Conservation (phyloP, 2,329 filamentous ascomycete species). For the Aspergillus neotritici region DNA sequence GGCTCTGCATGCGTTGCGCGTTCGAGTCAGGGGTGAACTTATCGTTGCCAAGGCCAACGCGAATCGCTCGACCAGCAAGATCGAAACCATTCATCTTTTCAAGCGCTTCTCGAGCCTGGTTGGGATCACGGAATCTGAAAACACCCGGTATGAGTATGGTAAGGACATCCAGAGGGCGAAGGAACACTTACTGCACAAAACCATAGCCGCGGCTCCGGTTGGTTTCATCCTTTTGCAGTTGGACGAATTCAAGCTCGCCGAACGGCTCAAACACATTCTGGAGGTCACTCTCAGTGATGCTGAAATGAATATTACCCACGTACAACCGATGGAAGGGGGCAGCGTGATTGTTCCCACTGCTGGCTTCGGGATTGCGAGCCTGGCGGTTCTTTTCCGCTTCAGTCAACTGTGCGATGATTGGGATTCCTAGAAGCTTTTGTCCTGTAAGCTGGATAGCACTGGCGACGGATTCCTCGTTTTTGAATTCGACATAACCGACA, state of each 20-base stretch:
- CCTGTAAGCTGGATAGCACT: constrained; percentile 96
- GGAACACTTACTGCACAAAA: constrained; percentile 82
- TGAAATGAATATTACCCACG: constrained; percentile 99
- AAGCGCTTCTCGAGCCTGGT: constrained; percentile 85
- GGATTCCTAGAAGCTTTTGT: constrained; percentile 96
- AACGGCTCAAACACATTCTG: constrained; percentile 97
- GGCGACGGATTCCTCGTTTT: constrained; percentile 86
- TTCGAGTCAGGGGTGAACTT: constrained; percentile 98
- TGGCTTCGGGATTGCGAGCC: constrained; percentile 70
- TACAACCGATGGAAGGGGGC: constrained; percentile 97
- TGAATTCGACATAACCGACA: constrained; percentile 99
- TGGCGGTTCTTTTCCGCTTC: constrained; percentile 99
- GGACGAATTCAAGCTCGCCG: constrained; percentile 94
- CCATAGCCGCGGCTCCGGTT: constrained; percentile 91
- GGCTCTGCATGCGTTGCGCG: constrained; percentile 84
- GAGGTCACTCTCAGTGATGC: constrained; percentile 92
- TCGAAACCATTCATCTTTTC: constrained; percentile 99
- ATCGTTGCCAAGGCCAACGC: constrained; percentile 98
- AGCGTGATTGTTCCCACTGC: constrained; percentile 66
- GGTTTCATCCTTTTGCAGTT: constrained; percentile 92
- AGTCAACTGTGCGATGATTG: constrained; percentile 95
- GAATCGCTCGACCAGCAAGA: constrained; percentile 91
- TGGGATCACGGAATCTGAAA: constrained; percentile 76
- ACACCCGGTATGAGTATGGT: constrained; percentile 30
- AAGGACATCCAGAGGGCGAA: background rate